These are phyloP conservation scores for Colletotrichum musicola DNA, from an alignment of 2,329 filamentous ascomycete species.

Conservation along the genomic window DNA sequence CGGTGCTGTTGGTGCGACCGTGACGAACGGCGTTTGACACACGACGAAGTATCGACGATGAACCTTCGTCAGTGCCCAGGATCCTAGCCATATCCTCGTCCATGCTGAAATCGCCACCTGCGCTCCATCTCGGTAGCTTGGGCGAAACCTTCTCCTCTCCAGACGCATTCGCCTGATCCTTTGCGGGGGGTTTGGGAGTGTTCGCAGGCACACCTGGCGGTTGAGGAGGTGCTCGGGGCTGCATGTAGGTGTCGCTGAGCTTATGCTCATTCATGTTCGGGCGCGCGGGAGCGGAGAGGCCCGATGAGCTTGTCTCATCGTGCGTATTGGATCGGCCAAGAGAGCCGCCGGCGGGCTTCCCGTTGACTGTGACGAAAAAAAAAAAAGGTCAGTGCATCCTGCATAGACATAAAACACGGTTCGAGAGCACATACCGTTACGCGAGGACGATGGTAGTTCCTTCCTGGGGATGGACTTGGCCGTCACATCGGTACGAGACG, in stretches of 20 bases:
- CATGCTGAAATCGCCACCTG: conserved; percentile 89
- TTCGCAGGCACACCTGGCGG: conserved; percentile 58
- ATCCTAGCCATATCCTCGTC: conserved; percentile 96
- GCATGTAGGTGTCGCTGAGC: conserved; percentile 67
- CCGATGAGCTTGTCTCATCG: conserved; percentile 42
- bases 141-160: conserved; percentile 68
- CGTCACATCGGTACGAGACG: conserved; percentile 53
- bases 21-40: conserved; percentile 96
- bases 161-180: conserved; percentile 62
- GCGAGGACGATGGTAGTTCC: conserved; percentile 64
- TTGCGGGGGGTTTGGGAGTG: conserved; percentile 53
- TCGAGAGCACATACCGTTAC: conserved; percentile 56
- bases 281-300: conserved; percentile 41
- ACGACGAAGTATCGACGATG: conserved; percentile 84
- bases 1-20: conserved; percentile 87
- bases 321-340: conserved; percentile 41
- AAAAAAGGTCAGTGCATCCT: conserved; percentile 42
- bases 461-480: conserved; percentile 72
- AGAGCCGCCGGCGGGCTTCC: conserved; percentile 42
- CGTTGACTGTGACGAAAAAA: conserved; percentile 50
- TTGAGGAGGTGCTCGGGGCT: conserved; percentile 67
- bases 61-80: conserved; percentile 80
- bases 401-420: conserved; percentile 38
- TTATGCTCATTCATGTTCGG: conserved; percentile 55
- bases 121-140: conserved; percentile 79